Evolutionary conservation across 192 early-diverging fungal genomes (phyloP), one percentile per base, ranked within the genome.

Genomic region (Funneliformis geosporum): DNA sequence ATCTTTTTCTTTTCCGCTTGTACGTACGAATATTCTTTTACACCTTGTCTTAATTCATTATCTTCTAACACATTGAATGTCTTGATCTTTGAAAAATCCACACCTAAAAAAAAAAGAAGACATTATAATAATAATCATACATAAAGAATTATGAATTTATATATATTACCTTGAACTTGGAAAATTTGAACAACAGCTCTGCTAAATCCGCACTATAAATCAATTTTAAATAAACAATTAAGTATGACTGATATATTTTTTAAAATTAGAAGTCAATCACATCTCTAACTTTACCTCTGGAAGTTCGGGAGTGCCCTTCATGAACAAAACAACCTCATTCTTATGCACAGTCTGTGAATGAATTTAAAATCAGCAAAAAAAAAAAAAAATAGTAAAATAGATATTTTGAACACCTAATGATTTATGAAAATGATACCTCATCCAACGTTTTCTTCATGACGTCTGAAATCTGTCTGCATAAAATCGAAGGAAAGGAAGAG

Each of bases 251-350:
- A 43, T 14, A 44, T n/a, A 1, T 40, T 50, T 16, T 42, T 42
- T 27, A 50, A 25, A 64, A 44, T 38, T 27, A 28, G n/a, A n/a
- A n/a, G n/a, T 27, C 42, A 6, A 72, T 11, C 6, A 64, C 42
- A 1, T 44, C 16, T 67, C 21, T 46, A 12, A 27, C 7, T 27
- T 72, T 89, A 93, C 92, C 92, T 94, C 89, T 44, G 97, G 97
- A 42, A 90, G 88, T 73, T 96, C 91, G 70, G 95, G 94, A 67
- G 95, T 96, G 83, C 97, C 97, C 85, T 99, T 99, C 96, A 99
- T 98, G 81, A 96, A 99, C 44, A 99, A 91, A 62, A 94, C 87
- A 5, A 98, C 28, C 0, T 76, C 75, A 40, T 76, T 76, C 14
- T 44, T 76, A 43, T 40, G 8, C 4, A 76, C 75, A 40, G 38